Evolutionary conservation across 805 yeast genomes (phyloP), one percentile per base, ranked within the genome.

Genomic region (Yarrowia keelungensis): DNA sequence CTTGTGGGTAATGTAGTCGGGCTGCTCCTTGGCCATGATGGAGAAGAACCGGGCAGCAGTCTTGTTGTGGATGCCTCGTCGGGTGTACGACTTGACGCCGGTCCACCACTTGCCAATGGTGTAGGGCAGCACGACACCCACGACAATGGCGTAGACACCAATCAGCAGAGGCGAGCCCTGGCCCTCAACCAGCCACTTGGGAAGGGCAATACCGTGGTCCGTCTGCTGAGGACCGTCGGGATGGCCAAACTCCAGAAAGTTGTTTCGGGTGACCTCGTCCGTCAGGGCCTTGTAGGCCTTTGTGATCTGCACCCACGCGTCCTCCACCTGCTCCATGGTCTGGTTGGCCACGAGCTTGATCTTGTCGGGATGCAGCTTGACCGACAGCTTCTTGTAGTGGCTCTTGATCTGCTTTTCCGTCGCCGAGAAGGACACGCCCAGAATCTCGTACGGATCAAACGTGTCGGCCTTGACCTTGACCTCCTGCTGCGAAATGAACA

Each of bases 141-240:
- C 87, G 53, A 91, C 77, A 8, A 85, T 71, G 64, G 92, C 86
- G 77, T 95, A 95, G 2, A 85, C 77, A 15, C 89, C 83, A 36
- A 90, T 79, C 70, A 92, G 81, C 26, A 89, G 73, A 3, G 89
- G 85, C 5, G 96, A 88, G 26, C 88, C 87, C 69, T 87, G 83
- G 51, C 96, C 92, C 72, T 92, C 97, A 39, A 96, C 90, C 71
- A 95, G 83, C 79, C 91, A 92, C 76, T 89, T 88, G 41, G 99
- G 99, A 72, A 95, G 80, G 0, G 98, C 99, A 78, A 95, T 92
- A 71, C 99, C 99, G 77, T 92, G 97, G 22, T 89, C 81, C 19
- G 89, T 84, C 36, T 91, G 91, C 78, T 91, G 97, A 50, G 97
- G 97, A 51, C 99, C 99, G 80, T 95, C 99, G 5, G 99, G 99